Evolutionary conservation across 2,329 filamentous ascomycete genomes (phyloP).

Genomic region (Ceratocystis variospora): DNA sequence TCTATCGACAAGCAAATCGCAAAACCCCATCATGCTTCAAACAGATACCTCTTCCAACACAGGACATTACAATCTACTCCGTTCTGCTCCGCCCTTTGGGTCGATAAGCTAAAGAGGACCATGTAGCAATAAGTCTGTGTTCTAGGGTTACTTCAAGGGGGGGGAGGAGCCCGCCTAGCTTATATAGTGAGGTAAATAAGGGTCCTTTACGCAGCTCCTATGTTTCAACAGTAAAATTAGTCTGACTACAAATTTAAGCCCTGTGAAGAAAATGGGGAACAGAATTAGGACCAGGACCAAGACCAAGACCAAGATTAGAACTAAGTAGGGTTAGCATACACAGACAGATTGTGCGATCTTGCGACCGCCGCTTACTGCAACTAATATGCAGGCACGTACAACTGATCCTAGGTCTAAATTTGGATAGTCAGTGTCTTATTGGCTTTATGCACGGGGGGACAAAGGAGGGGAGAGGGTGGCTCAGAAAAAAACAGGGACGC

Average conservation of each 20-base stretch:
- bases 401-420: not conserved
- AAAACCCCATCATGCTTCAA: not conserved
- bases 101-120: too few species aligned
- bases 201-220: not conserved
- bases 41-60: not conserved
- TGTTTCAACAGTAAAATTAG: slow-evolving; percentile 5
- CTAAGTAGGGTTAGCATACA: too few species aligned
- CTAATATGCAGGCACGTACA: not conserved
- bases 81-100: not conserved
- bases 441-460: not conserved
- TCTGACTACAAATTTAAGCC: slow-evolving; percentile 3
- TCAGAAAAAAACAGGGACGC: not conserved
- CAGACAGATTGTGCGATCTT: not conserved
- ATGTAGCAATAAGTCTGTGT: not conserved
- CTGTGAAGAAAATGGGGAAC: not conserved
- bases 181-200: not conserved
- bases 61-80: not conserved
- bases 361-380: not conserved
- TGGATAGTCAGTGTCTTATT: slow-evolving; percentile 1
- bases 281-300: too few species aligned
- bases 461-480: not conserved
- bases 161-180: not conserved
- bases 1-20: not conserved
- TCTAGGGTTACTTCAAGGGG: not conserved
- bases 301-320: too few species aligned